Evolutionary conservation across 1,139 yeast species (phyloP).

Genomic region (Kodamaea anthophila): DNA sequence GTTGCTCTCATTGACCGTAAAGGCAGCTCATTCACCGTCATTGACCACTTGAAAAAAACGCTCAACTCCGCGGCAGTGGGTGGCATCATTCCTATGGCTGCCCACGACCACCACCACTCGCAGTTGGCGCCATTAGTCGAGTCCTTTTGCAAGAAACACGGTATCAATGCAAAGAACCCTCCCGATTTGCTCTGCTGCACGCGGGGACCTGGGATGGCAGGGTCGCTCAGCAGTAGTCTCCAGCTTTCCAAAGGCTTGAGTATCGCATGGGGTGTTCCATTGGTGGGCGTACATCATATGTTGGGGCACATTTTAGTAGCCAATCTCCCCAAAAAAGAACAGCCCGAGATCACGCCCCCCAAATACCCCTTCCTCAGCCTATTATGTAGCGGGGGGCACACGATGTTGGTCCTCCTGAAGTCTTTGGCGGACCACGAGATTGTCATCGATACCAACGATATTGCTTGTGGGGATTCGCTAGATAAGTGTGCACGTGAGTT

Average conservation of each 20-base stretch:
- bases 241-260: conserved; percentile 83
- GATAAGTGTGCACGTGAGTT: conserved; percentile 89
- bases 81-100: conserved; percentile 86
- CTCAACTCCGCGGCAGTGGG: conserved; percentile 63
- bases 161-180: conserved; percentile 20
- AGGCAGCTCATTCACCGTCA: conserved; percentile 37
- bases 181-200: conserved; percentile 87
- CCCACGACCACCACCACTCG: conserved; percentile 71
- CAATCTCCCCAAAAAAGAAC: conserved; percentile 34
- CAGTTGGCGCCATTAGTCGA: conserved; percentile 38
- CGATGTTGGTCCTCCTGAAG: conserved; percentile 70
- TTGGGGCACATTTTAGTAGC: conserved; percentile 82
- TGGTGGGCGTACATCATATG: conserved; percentile 95
- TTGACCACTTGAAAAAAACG: conserved; percentile 61
- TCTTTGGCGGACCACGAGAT: conserved; percentile 63
- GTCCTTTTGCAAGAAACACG: conserved; percentile 23
- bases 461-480: conserved; percentile 89
- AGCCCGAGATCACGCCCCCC: conserved; percentile 40
- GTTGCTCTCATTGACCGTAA: conserved; percentile 65
- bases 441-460: conserved; percentile 71
- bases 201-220: conserved; percentile 96
- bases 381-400: conserved; percentile 91
- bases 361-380: conserved; percentile 74
- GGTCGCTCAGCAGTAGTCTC: conserved; percentile 75
- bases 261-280: conserved; percentile 68